Evolutionary conservation across 257 asterid species (phyloP).

Genomic region (Cinchona pubescens): DNA sequence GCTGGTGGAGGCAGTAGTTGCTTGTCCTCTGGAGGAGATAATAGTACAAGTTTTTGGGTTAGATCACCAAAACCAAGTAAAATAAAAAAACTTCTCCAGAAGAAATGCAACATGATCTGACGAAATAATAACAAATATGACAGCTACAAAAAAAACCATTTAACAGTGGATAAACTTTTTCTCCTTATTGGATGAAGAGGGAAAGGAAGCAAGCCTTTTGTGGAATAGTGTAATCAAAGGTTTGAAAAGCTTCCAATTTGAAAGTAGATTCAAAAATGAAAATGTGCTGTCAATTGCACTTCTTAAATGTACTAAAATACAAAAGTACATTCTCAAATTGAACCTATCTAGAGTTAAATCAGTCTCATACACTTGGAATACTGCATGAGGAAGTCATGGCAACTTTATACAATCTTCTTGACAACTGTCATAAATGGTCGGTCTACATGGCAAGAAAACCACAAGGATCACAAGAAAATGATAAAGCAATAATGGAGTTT

Average conservation of each 20-base stretch:
- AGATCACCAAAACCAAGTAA: not conserved
- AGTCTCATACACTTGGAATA: not conserved
- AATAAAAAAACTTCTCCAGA: not conserved
- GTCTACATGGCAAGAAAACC: no score
- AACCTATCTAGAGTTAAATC: not conserved
- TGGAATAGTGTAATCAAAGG: not conserved
- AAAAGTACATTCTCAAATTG: not conserved
- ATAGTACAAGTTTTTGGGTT: not conserved
- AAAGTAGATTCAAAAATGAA: constrained; percentile 10
- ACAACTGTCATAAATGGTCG: not conserved
- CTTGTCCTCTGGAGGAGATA: no score
- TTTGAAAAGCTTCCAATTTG: not conserved
- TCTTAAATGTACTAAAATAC: not conserved
- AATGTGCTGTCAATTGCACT: not conserved
- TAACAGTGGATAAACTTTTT: not conserved
- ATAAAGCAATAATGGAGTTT: not conserved
- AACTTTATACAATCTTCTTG: not conserved
- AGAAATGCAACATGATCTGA: not conserved
- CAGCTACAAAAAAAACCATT: not conserved
- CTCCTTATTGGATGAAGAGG: not conserved
- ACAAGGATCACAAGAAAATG: not conserved
- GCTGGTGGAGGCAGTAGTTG: not conserved
- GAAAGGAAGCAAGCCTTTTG: not conserved
- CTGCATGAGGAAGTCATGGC: not conserved
- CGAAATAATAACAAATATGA: not conserved